These are phyloP conservation scores for Xanthoconium separans DNA, from an alignment of 1,284 basidiomycete genomes.

Conservation along the genomic window DNA sequence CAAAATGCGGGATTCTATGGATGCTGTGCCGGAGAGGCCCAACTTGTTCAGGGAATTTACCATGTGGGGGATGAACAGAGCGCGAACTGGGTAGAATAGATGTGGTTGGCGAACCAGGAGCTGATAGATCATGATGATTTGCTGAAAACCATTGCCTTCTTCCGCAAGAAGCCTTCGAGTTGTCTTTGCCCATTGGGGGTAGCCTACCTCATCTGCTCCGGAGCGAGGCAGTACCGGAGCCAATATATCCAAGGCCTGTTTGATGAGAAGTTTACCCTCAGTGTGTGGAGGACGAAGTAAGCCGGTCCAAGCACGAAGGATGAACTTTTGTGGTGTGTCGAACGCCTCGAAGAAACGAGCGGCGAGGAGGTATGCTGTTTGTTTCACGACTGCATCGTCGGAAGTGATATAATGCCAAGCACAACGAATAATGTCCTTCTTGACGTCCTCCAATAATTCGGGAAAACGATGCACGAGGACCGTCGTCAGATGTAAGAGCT, in stretches of 20 bases:
- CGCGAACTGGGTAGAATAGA: constrained; percentile 92
- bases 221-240: constrained; percentile 79
- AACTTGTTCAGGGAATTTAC: constrained; percentile 89
- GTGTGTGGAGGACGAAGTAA: constrained; percentile 83
- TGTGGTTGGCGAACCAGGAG: constrained; percentile 91
- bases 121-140: constrained; percentile 88
- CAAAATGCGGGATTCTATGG: constrained; percentile 78
- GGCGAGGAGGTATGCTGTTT: constrained; percentile 90
- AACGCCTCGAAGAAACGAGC: constrained; percentile 94
- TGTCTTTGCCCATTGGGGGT: constrained; percentile 87
- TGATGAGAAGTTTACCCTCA: constrained; percentile 80
- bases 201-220: constrained; percentile 56
- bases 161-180: constrained; percentile 89
- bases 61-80: constrained; percentile 95
- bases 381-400: constrained; percentile 92
- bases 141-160: constrained; percentile 81
- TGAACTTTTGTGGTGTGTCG: constrained; percentile 91
- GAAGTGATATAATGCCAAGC: constrained; percentile 89
- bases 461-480: constrained; percentile 87
- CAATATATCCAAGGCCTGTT: constrained; percentile 90
- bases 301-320: constrained; percentile 92
- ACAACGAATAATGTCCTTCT: constrained; percentile 95
- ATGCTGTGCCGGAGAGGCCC: constrained; percentile 75
- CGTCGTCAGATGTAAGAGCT: constrained; percentile 89
- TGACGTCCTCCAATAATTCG: constrained; percentile 72